Base-by-base conservation (phyloP, 352 stramenopile genomes). In the Pythium scleroteichum region DNA sequence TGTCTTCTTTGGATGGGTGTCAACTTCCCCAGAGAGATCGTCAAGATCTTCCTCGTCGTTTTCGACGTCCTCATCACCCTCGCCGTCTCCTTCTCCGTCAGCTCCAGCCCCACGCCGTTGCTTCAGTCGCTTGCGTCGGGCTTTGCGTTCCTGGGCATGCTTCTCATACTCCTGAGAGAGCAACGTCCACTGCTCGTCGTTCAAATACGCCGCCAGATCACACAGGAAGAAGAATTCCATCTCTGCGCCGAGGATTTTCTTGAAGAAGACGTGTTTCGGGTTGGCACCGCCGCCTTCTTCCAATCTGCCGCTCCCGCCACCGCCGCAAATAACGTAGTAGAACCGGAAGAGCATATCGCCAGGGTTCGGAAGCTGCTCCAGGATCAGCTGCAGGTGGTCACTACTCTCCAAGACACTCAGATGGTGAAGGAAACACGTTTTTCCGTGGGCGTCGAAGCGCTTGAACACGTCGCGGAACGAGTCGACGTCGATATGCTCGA, bases 191-290 rank as follows among this genome's bases (percentile, higher is more conserved):
- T 91, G 82, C 16, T 87, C 74, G 22, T 88, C 73, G 5, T 68
- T 87, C 40, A 91, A 27, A 48, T 82, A 87, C 0, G 53, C 63
- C 0, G 79, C 77, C 8, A 91, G 40, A 39, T 91, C 82, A 26
- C 71, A 85, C 17, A 91, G 52, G 52, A 91, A 91, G 49, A 88
- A 85, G 26, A 82, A 91, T 39, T 89, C 82, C 59, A 85, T 87
- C 38, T 89, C 78, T 2, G 74, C 41, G 13, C 78, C 70, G 13
- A 88, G 50, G 13, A 91, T 39, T 39, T 83, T 84, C 2, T 69
- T 49, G 65, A 85, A 89, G 44, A 91, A 88, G 9, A 80, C 66
- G 14, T 76, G 63, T 38, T 89, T 91, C 3, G 74, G 63, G 20
- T 57, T 53, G 0, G 38, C 4, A 20, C 67, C 51, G 16, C 33